These are phyloP conservation scores for Quercus lobata DNA, from an alignment of 331 rosid species.

Conservation along the genomic window DNA sequence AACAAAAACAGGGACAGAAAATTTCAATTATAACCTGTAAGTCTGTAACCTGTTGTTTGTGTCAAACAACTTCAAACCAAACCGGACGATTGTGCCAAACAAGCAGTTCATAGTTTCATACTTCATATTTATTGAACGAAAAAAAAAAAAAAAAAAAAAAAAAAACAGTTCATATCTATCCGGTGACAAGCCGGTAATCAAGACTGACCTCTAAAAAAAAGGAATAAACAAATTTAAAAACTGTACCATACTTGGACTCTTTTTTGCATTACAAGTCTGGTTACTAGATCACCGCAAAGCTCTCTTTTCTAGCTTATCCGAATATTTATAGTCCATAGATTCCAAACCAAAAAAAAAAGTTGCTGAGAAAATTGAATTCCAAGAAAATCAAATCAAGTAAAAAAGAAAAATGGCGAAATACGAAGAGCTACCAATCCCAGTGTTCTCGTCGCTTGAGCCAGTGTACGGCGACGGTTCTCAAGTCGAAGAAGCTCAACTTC, in stretches of 20 bases:
- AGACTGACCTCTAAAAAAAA: neutral
- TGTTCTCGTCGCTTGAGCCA: constrained; percentile 44
- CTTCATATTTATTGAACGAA: too few species aligned
- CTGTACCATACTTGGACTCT: too few species aligned
- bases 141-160: too few species aligned
- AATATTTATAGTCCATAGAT: neutral
- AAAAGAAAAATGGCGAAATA: constrained; percentile 51
- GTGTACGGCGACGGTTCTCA: constrained; percentile 69
- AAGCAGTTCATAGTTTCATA: too few species aligned
- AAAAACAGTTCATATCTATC: neutral
- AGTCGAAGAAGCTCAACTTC: constrained; percentile 77
- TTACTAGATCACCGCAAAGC: neutral
- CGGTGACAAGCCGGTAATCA: neutral
- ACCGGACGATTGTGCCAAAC: too few species aligned
- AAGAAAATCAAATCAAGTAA: neutral
- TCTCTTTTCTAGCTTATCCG: neutral
- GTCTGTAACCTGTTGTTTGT: too few species aligned
- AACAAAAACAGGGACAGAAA: too few species aligned
- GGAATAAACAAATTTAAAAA: too few species aligned
- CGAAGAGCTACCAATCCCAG: constrained; percentile 82
- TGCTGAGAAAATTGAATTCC: neutral
- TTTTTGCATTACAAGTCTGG: neutral
- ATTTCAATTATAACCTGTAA: too few species aligned
- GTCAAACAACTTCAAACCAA: too few species aligned
- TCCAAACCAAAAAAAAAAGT: neutral